Percentiles rank a stretch among this genome's conserved stretches.
These are phyloP conservation scores for Aureobasidium sp. DNA, from an alignment of 2,329 filamentous ascomycete species.

Conservation along the genomic window DNA sequence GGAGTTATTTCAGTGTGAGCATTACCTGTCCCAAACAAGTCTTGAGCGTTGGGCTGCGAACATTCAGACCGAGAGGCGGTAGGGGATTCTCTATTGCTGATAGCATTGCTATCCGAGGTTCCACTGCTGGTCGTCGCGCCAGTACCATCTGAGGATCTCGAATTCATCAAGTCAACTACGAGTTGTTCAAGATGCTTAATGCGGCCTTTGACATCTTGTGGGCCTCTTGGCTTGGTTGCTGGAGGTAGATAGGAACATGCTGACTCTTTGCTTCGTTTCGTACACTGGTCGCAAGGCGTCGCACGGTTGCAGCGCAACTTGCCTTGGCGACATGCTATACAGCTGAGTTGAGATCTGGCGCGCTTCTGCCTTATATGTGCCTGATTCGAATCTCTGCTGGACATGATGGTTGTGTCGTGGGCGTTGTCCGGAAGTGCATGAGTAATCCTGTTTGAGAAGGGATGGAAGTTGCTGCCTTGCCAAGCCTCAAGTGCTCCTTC, in stretches of 20 bases:
- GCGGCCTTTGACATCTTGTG: conserved; percentile 30
- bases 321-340: conserved; percentile 29
- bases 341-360: conserved; percentile 31
- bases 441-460: not conserved
- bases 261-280: conserved; percentile 28
- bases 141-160: not conserved
- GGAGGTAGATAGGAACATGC: conserved; percentile 29
- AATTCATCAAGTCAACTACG: conserved; percentile 32
- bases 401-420: not conserved
- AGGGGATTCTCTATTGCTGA: not conserved
- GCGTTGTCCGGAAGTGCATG: not conserved
- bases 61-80: not conserved
- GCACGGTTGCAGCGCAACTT: conserved; percentile 33
- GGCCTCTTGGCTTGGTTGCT: conserved; percentile 25
- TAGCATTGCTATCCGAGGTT: not conserved
- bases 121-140: not conserved
- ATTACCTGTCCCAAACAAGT: not conserved
- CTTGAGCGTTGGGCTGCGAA: not conserved
- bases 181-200: conserved; percentile 30
- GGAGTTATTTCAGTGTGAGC: not conserved
- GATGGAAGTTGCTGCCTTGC: conserved; percentile 3
- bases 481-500: not conserved
- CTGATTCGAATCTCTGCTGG: not conserved
- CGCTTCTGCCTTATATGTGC: conserved; percentile 28
- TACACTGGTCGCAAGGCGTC: conserved; percentile 33